phyloP scores from a whole-genome alignment of 768 basidiomycete genomes.

The Boletellus sp. region DNA sequence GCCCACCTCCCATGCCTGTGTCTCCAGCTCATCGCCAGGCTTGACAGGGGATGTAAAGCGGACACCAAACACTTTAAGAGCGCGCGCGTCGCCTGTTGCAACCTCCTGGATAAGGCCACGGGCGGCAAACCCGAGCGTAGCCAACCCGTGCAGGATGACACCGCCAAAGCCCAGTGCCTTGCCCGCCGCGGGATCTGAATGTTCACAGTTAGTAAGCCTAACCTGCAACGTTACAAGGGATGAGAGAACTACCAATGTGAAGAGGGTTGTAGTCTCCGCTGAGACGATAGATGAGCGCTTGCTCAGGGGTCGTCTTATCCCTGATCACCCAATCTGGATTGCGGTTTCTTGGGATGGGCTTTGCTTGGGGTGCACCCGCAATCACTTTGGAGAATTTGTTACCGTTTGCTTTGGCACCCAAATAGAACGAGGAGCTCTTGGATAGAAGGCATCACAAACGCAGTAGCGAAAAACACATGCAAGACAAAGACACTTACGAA shows the following conservation, averaged over 20 bases:
- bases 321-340: slow-evolving; percentile 57
- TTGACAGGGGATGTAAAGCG: slow-evolving; percentile 82
- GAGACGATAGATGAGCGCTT: slow-evolving; percentile 68
- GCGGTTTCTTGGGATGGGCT: slow-evolving; percentile 57
- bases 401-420: slow-evolving; percentile 64
- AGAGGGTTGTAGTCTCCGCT: slow-evolving; percentile 80
- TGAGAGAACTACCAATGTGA: slow-evolving; percentile 53
- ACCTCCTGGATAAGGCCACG: slow-evolving; percentile 66
- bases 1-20: slow-evolving; percentile 74
- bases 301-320: slow-evolving; percentile 61
- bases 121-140: slow-evolving; percentile 78
- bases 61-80: slow-evolving; percentile 65
- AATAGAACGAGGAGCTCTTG: slow-evolving; percentile 65
- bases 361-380: slow-evolving; percentile 56
- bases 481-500: slow-evolving; percentile 41
- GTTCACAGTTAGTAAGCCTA: too few relatives aligned
- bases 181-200: slow-evolving; percentile 70
- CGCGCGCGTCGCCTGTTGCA: slow-evolving; percentile 55
- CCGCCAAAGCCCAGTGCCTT: slow-evolving; percentile 74
- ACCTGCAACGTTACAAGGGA: not conserved
- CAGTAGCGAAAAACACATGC: not conserved
- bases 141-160: slow-evolving; percentile 81
- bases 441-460: not conserved
- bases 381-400: slow-evolving; percentile 60
- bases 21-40: slow-evolving; percentile 80